These are phyloP conservation scores for Cenchrus fungigraminus DNA, from an alignment of 176 grass and related monocot species.

Conservation along the genomic window DNA sequence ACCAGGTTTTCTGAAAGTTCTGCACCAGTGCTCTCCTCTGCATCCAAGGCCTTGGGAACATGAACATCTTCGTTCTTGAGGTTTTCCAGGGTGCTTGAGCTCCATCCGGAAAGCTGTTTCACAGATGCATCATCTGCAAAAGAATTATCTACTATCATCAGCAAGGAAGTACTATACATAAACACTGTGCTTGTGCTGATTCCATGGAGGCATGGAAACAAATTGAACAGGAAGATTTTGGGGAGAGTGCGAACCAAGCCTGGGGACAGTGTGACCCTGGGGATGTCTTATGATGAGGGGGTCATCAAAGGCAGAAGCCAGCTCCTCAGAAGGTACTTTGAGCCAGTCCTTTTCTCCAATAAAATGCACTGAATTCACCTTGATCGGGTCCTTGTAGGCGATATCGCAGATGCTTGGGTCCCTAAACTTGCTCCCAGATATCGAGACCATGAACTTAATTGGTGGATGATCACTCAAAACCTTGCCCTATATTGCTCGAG, in stretches of 20 bases:
- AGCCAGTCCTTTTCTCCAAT: slow-evolving; percentile 98
- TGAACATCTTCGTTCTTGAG: neutral
- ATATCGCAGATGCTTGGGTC: slow-evolving; percentile 71
- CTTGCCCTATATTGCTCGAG: slow-evolving; percentile 58
- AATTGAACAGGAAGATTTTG: slow-evolving; percentile 1
- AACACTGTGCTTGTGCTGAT: neutral
- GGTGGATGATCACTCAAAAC: slow-evolving; percentile 75
- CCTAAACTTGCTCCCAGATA: slow-evolving; percentile 85
- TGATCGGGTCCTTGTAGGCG: slow-evolving; percentile 71
- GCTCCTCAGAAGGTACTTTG: slow-evolving; percentile 83
- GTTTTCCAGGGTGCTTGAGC: slow-evolving; percentile 51
- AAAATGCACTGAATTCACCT: slow-evolving; percentile 77
- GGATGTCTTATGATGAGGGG: slow-evolving; percentile 87
- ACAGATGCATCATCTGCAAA: slow-evolving; percentile 55
- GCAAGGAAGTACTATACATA: neutral
- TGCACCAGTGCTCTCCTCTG: neutral
- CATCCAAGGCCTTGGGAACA: neutral
- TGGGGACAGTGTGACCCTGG: slow-evolving; percentile 88
- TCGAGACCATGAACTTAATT: slow-evolving; percentile 77
- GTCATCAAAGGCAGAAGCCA: slow-evolving; percentile 72
- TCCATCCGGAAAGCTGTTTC: slow-evolving; percentile 72
- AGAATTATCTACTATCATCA: neutral
- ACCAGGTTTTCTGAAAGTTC: slow-evolving; percentile 29
- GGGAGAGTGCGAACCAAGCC: slow-evolving; percentile 58
- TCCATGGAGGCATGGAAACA: neutral